phyloP scores from a whole-genome alignment of 306 rosid genomes.

The Trifolium dubium region DNA sequence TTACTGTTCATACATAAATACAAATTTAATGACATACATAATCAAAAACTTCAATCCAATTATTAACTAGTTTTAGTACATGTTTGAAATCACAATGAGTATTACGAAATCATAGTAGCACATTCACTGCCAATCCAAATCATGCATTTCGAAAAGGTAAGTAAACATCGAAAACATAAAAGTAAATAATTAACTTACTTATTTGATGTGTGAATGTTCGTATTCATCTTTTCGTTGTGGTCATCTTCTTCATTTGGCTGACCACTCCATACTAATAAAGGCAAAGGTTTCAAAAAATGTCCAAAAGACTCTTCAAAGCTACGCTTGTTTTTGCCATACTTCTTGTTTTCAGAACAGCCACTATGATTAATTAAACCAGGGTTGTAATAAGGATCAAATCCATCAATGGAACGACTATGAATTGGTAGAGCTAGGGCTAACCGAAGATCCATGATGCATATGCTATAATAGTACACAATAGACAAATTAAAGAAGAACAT shows the following conservation, averaged over 20 bases:
- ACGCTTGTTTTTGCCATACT: constrained; percentile 57
- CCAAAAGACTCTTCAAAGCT: constrained; percentile 63
- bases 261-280: constrained; percentile 68
- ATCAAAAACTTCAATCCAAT: background rate
- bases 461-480: background rate
- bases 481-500: background rate
- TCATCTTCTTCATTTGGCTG: constrained; percentile 75
- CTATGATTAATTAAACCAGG: constrained; percentile 5
- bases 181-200: constrained; percentile 53
- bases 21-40: background rate
- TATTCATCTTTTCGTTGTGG: constrained; percentile 45
- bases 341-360: constrained; percentile 37
- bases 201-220: constrained; percentile 41
- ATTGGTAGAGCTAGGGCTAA: constrained; percentile 58
- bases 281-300: constrained; percentile 39
- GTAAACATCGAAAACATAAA: background rate
- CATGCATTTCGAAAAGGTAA: background rate
- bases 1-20: constrained; percentile 37
- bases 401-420: constrained; percentile 43
- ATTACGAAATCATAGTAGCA: background rate
- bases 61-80: background rate
- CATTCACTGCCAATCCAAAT: background rate
- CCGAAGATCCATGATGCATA: constrained; percentile 67
- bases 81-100: background rate
- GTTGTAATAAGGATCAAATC: constrained; percentile 42